Conservation (phyloP, 305 asterid species). For the Solanum hybrid region DNA sequence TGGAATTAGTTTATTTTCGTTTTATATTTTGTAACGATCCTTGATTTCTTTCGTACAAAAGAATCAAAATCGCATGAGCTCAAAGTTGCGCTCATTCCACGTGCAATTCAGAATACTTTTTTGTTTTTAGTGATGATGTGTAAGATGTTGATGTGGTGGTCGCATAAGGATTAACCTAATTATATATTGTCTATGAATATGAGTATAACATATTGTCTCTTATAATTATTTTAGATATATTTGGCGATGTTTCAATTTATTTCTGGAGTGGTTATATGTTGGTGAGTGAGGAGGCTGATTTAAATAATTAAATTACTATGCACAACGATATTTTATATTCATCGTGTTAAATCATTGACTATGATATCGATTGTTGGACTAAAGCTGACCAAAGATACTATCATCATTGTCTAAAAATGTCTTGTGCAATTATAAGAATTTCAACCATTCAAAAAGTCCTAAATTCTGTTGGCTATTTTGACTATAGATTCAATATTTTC, state of each 20-base stretch:
- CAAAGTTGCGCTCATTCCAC: background rate
- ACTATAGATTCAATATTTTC: background rate
- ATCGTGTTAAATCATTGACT: background rate
- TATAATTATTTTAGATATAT: background rate
- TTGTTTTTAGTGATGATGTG: background rate
- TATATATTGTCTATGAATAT: background rate
- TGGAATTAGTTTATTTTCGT: background rate
- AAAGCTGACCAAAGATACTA: background rate
- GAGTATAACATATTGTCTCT: background rate
- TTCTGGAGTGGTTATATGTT: background rate
- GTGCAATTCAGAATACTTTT: too few relatives aligned
- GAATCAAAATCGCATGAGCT: background rate
- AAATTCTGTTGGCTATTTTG: background rate
- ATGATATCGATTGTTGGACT: background rate
- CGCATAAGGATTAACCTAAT: slow-evolving; percentile 12
- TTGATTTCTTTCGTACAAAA: background rate
- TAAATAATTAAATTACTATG: background rate
- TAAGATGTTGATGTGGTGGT: slow-evolving; percentile 44
- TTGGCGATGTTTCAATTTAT: background rate
- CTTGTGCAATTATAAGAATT: background rate
- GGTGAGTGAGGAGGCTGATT: background rate
- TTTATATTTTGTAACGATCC: background rate
- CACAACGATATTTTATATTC: background rate
- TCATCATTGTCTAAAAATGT: background rate
- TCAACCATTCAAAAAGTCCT: background rate